These are phyloP conservation scores for Pseudovirgaria hyperparasitica DNA, from an alignment of 2,329 filamentous ascomycete genomes.

Conservation along the genomic window DNA sequence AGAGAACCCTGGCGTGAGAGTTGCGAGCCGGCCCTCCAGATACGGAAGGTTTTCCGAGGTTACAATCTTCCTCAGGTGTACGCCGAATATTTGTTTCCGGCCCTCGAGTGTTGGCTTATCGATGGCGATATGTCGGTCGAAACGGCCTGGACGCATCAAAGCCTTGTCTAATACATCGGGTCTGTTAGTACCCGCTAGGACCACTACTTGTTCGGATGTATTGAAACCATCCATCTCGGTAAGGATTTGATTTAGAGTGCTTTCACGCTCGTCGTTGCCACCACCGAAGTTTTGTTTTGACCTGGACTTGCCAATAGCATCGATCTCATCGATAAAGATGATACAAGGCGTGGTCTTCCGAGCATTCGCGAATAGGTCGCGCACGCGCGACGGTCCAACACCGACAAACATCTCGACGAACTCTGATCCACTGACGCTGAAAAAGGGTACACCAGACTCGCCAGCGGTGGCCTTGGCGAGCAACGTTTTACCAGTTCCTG, in stretches of 20 bases:
- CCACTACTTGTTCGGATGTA: constrained; percentile 89
- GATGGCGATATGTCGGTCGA: constrained; percentile 92
- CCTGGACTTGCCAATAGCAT: constrained; percentile 88
- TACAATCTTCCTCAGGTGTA: constrained; percentile 89
- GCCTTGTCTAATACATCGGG: constrained; percentile 91
- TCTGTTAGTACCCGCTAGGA: constrained; percentile 91
- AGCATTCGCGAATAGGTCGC: constrained; percentile 87
- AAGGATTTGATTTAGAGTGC: constrained; percentile 93
- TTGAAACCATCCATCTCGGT: constrained; percentile 99
- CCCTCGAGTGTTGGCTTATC: constrained; percentile 95
- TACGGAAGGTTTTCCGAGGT: constrained; percentile 83
- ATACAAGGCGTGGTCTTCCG: constrained; percentile 96
- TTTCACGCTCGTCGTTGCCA: constrained; percentile 93
- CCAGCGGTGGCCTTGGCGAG: constrained; percentile 95
- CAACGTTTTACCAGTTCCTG: constrained; percentile 95
- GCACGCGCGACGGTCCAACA: constrained; percentile 89
- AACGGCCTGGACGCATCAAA: constrained; percentile 89
- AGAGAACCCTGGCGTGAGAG: constrained; percentile 89
- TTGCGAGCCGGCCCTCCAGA: constrained; percentile 76
- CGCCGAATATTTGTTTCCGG: constrained; percentile 87
- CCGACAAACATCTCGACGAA: constrained; percentile 99
- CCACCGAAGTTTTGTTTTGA: constrained; percentile 72
- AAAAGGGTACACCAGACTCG: constrained; percentile 94
- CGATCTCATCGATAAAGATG: constrained; percentile 99
- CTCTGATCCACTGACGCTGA: constrained; percentile 94